Evolutionary conservation across 495 filamentous ascomycete genomes (phyloP).

Genomic region (Neurospora tetrasperma): DNA sequence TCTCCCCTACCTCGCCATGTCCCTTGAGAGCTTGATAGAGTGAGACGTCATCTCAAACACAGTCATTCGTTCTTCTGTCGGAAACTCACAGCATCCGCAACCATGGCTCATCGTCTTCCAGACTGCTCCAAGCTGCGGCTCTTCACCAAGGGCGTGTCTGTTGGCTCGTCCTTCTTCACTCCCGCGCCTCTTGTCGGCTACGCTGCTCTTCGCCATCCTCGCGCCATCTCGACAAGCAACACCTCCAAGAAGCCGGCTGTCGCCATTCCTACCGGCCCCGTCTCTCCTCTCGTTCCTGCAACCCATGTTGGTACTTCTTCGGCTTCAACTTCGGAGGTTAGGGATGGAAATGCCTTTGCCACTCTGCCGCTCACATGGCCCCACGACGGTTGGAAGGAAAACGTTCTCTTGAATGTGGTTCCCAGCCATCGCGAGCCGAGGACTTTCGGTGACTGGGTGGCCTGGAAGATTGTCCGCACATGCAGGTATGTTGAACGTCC

Average conservation of each 20-base stretch:
- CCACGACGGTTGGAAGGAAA: constrained; percentile 50
- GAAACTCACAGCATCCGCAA: background rate
- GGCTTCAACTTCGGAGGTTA: background rate
- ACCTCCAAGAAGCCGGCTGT: background rate
- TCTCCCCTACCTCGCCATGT: no score
- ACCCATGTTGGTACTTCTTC: background rate
- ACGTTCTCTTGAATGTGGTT: constrained; percentile 33
- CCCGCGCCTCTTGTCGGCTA: background rate
- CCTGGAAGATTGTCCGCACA: constrained; percentile 36
- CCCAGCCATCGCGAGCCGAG: constrained; percentile 28
- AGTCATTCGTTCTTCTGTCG: background rate
- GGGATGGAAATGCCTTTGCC: background rate
- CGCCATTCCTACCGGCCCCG: background rate
- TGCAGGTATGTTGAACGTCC: constrained; percentile 14
- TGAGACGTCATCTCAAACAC: background rate
- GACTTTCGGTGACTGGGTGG: constrained; percentile 33
- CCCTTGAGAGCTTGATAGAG: no score
- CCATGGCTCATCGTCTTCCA: background rate
- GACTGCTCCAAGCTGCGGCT: background rate
- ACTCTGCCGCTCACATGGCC: constrained; percentile 49
- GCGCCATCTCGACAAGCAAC: background rate
- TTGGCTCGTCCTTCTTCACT: background rate
- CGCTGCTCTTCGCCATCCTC: background rate
- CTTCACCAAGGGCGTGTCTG: background rate
- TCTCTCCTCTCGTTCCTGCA: background rate